Evolutionary conservation across 2,329 filamentous ascomycete genomes (phyloP).

Genomic region (Thielaviopsis euricoi): DNA sequence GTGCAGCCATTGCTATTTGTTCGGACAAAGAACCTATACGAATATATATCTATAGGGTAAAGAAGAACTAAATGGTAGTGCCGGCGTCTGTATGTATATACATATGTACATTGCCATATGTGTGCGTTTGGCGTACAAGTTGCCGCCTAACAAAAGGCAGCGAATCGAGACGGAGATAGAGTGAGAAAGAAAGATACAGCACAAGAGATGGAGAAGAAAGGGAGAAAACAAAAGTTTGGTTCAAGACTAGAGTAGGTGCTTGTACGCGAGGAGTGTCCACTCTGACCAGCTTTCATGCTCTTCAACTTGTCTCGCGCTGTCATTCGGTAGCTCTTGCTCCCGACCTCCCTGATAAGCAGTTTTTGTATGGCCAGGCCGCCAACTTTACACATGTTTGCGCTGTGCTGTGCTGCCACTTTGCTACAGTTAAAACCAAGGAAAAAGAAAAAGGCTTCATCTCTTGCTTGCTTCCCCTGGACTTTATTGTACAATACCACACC

Average conservation of each 20-base stretch:
- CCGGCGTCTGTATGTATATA: neutral
- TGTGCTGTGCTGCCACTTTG: too few relatives aligned
- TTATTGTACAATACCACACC: too few relatives aligned
- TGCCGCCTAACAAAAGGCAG: neutral
- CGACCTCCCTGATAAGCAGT: neutral
- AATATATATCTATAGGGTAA: neutral
- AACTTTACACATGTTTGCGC: too few relatives aligned
- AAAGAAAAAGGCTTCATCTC: too few relatives aligned
- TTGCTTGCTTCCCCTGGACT: too few relatives aligned
- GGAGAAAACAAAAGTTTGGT: neutral
- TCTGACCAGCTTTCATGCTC: conserved; percentile 13
- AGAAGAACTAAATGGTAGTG: neutral
- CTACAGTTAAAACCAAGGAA: too few relatives aligned
- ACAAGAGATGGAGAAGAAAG: neutral
- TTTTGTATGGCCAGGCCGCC: too few relatives aligned
- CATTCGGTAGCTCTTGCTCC: neutral
- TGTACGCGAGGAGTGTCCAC: conserved; percentile 2
- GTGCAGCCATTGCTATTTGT: neutral
- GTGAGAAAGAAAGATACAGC: too few relatives aligned
- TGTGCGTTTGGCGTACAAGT: neutral
- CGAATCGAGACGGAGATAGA: neutral
- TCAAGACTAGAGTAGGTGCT: neutral
- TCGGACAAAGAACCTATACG: neutral
- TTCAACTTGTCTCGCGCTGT: neutral
- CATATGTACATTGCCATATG: neutral